Base-by-base conservation (phyloP, 1,139 yeast species). In the Yamadazyma diddensiae region DNA sequence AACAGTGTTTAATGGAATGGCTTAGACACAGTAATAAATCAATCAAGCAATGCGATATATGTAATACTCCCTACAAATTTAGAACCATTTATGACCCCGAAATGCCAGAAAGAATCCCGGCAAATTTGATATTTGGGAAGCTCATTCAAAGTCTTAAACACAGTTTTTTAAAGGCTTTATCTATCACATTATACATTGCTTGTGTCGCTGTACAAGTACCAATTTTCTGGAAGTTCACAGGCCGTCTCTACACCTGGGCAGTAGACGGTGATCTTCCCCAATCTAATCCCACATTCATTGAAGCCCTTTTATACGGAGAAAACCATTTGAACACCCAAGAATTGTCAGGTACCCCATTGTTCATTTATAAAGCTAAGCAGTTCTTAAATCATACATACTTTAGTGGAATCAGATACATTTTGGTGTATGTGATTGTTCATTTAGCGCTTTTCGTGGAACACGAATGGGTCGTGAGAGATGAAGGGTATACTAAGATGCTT, bases 1-100 rank as follows among this genome's bases (percentile, higher is more conserved):
- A 92, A 55, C 94, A 82, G 31, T 92, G 98, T 60, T 62, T 92
- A 30, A 65, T 81, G 49, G 95, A 87, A 52, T 92, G 99, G 99
- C 70, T 92, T 24, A 70, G 70, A 37, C 74, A 67, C 48, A 77
- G 80, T 45, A 77, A 84, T 29, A 70, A 76, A 41, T 68, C 76
- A 31, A 67, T 73, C 26, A 73, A 79, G 28, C 71, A 75, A 28
- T 92, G 99, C 69, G 98, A 92, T 54, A 85, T 92, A 21, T 92
- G 99, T 54, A 82, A 87, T 49, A 70, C 85, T 17, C 77, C 80
- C 11, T 90, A 84, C 56, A 70, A 67, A 38, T 85, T 92, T 56
- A 71, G 73, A 27, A 83, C 90, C 16, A 73, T 83, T 3, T 86
- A 82, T 52, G 79, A 77, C 34, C 80, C 78, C 3, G 62, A 76